Evolutionary conservation across 305 asterid species (phyloP).

Genomic region (Petunia hybrid): DNA sequence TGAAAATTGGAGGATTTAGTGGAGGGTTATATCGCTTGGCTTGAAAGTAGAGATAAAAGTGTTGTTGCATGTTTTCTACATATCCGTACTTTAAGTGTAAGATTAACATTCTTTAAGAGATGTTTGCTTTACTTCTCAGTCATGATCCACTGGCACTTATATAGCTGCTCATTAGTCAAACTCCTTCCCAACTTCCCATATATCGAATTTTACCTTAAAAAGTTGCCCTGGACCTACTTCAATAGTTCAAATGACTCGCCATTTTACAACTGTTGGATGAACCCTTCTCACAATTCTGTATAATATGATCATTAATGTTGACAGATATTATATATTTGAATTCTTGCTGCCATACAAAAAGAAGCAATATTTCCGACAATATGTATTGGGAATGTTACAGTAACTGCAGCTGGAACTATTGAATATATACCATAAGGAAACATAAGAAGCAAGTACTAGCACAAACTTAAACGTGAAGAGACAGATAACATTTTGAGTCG

Average conservation of each 20-base stretch:
- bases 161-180: constrained; percentile 44
- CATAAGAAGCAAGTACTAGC: neutral
- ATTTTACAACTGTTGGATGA: no score
- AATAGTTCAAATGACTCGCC: neutral
- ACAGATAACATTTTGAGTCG: neutral
- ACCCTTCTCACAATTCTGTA: no score
- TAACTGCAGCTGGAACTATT: neutral
- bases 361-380: no score
- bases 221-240: neutral
- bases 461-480: constrained; percentile 30
- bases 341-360: no score
- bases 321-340: no score
- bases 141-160: constrained; percentile 51
- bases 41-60: constrained; percentile 71
- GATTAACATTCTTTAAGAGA: constrained; percentile 43
- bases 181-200: neutral
- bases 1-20: constrained; percentile 47
- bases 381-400: neutral
- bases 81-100: constrained; percentile 80
- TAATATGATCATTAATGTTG: no score
- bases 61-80: constrained; percentile 42
- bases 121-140: constrained; percentile 89
- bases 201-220: neutral
- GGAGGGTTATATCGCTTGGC: constrained; percentile 70
- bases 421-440: neutral